Base-by-base conservation (phyloP, 345 rosid species). In the Eucalyptus cloeziana region DNA sequence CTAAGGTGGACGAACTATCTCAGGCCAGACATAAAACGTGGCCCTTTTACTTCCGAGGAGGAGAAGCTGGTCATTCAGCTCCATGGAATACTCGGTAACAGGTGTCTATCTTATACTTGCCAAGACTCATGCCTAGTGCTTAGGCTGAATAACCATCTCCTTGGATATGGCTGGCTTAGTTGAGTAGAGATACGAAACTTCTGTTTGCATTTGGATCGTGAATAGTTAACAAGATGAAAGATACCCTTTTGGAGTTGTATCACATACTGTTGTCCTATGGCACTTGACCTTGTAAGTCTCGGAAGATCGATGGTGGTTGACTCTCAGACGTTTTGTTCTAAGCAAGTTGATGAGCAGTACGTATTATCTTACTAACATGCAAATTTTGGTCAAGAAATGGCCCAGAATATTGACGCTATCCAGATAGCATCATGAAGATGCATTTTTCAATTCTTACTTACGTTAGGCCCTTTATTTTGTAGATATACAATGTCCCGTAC, bases 1-100 rank as follows among this genome's bases (percentile, higher is more conserved):
- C 98, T 98, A 45, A 94, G 99, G 87, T 98, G 99, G 99, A 95
- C 98, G 2, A 98, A 98, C 90, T 98, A 98, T 89, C 96, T 98
- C 13, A 90, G 99, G 90, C 99, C 99, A 88, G 99, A 98, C 93
- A 98, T 98, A 56, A 98, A 97, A 89, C 90, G 99, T 4, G 99
- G 98, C 11, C 99, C 99, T 49, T 98, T 97, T 88, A 96, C 97
- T 81, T 71, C 92, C 3, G 99, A 98, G 30, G 99, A 98, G 91
- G 98, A 98, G 91, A 97, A 96, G 88, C 97, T 95, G 87, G 99
- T 98, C 83, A 92, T 98, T 37, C 99, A 96, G 92, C 99, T 98
- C 85, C 99, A 97, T 90, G 98, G 94, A 88, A 96, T 98, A 92
- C 98, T 98, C 62, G 99, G 99, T 64, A 98, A 97, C 95, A 95